Conservation (phyloP, 805 yeast genomes). For the Komagataella pastoris region DNA sequence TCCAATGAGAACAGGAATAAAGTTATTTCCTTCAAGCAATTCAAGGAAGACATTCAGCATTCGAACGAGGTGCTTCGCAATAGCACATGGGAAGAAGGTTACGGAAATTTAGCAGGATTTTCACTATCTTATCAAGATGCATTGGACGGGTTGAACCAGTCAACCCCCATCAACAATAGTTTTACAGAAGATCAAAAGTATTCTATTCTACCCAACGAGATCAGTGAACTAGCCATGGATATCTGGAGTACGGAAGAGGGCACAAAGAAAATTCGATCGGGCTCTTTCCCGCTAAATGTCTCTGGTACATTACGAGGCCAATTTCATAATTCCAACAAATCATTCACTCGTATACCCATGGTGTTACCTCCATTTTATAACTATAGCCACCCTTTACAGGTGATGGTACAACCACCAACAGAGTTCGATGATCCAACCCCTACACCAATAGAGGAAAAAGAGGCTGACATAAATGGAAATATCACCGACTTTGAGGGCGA, state of each 20-base stretch:
- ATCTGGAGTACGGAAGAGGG: constrained; percentile 37
- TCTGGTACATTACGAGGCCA: constrained; percentile 33
- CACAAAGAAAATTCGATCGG: constrained; percentile 5
- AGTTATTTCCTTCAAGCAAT: constrained; percentile 16
- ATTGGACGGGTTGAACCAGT: constrained; percentile 31
- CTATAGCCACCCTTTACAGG: constrained; percentile 8
- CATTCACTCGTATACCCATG: constrained; percentile 13
- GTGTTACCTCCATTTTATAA: constrained; percentile 13
- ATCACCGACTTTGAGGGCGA: constrained; percentile 9
- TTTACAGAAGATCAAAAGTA: constrained; percentile 37
- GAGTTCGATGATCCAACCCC: constrained; percentile 2
- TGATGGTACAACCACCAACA: constrained; percentile 1
- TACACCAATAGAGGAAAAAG: constrained; percentile 4
- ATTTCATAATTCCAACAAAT: constrained; percentile 13
- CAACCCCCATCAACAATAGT: constrained; percentile 15
- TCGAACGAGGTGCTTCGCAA: constrained; percentile 21
- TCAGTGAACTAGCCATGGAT: constrained; percentile 30
- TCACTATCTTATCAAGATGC: constrained; percentile 51
- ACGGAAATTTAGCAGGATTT: constrained; percentile 66
- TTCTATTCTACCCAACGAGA: constrained; percentile 46
- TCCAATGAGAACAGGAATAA: constrained; percentile 6
- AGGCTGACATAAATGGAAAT: constrained; percentile 14
- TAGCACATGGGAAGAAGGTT: constrained; percentile 35
- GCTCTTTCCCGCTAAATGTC: constrained; percentile 23
- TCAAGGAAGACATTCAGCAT: constrained; percentile 19